These are phyloP conservation scores for Microdochium trichocladiopsis DNA, from an alignment of 2,329 filamentous ascomycete species.

Conservation along the genomic window DNA sequence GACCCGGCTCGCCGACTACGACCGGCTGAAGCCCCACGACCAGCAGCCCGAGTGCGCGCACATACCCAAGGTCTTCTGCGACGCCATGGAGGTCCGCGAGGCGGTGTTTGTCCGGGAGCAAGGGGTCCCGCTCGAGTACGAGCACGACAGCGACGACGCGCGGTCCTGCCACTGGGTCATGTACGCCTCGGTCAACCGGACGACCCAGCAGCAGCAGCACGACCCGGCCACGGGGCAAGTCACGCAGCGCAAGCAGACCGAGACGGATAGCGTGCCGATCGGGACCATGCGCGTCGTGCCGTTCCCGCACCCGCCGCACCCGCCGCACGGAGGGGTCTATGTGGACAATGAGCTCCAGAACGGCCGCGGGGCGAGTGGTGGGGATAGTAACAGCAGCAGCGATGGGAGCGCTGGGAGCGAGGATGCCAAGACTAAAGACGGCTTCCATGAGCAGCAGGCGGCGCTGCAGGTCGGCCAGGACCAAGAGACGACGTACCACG, in stretches of 20 bases:
- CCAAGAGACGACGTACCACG: constrained; percentile 42
- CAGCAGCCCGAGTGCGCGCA: constrained; percentile 29
- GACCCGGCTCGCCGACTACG: constrained; percentile 39
- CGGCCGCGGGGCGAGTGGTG: constrained; percentile 4
- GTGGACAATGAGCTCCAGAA: constrained; percentile 30
- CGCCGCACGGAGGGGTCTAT: constrained; percentile 41
- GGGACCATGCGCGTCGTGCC: constrained; percentile 77
- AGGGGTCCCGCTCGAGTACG: constrained; percentile 52
- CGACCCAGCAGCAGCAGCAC: constrained; percentile 31
- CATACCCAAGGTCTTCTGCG: constrained; percentile 50
- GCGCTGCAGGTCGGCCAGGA: constrained; percentile 23
- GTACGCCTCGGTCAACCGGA: constrained; percentile 59
- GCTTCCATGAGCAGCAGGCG: neutral
- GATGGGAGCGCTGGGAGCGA: constrained; percentile 10
- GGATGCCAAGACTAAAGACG: constrained; percentile 9
- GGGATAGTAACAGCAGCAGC: constrained; percentile 2
- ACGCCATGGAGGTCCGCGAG: constrained; percentile 57
- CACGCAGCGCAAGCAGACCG: constrained; percentile 33
- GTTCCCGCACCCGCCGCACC: constrained; percentile 66
- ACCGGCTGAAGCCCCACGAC: constrained; percentile 27
- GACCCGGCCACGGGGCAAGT: constrained; percentile 34
- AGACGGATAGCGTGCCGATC: constrained; percentile 46
- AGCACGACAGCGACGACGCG: constrained; percentile 75
- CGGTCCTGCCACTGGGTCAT: constrained; percentile 81
- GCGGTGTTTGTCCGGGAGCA: constrained; percentile 57